Conservation (phyloP, 139 green algal genomes). For the Gonium pectorale region DNA sequence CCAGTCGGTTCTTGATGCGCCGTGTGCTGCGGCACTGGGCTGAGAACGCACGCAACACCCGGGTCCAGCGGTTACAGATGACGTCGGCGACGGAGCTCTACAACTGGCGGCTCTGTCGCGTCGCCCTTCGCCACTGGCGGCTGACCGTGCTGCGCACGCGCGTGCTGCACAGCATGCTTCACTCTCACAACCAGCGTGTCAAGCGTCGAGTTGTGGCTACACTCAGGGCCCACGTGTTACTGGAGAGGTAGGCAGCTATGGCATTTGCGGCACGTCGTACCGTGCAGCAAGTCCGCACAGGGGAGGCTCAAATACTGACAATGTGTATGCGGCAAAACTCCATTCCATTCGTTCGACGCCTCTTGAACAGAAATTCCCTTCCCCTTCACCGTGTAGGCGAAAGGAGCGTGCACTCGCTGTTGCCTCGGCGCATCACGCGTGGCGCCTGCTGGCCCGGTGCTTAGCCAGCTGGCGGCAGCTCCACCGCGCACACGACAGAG, state of each 20-base stretch:
- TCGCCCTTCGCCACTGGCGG: slow-evolving; percentile 15
- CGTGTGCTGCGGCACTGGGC: slow-evolving; percentile 21
- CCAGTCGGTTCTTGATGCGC: slow-evolving; percentile 12
- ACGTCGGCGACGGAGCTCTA: background rate
- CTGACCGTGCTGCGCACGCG: slow-evolving; percentile 11
- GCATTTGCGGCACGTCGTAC: too few species aligned
- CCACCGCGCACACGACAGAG: background rate
- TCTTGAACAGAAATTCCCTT: too few species aligned
- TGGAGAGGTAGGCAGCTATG: too few species aligned
- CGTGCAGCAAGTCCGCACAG: too few species aligned
- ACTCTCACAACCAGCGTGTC: background rate
- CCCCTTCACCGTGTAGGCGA: too few species aligned
- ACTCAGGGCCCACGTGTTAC: background rate
- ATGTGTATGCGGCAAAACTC: too few species aligned
- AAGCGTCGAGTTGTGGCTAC: background rate
- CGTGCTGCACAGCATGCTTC: background rate
- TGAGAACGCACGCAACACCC: background rate
- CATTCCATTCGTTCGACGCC: too few species aligned
- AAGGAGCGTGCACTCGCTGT: background rate
- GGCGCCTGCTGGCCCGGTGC: slow-evolving; percentile 22
- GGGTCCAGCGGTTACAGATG: background rate
- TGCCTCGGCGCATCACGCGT: background rate
- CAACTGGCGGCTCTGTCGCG: slow-evolving; percentile 1
- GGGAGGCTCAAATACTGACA: too few species aligned
- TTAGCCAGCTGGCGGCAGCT: slow-evolving; percentile 21